A percentile compares a stretch with the other conserved stretches of the same genome.
Conservation (phyloP, 73 alveolate species). For the Effrenium voratum region DNA sequence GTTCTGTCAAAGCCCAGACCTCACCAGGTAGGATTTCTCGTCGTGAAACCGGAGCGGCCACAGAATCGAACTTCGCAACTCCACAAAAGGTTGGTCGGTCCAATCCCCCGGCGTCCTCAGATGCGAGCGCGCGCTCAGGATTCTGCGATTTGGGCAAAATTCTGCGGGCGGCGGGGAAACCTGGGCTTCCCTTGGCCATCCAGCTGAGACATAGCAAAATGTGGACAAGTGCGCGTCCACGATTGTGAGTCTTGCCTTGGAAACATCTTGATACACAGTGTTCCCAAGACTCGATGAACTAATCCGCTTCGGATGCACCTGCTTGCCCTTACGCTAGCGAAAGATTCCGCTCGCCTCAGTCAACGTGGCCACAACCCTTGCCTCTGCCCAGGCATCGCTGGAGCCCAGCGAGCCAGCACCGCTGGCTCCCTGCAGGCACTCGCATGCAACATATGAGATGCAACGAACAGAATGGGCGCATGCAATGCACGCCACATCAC, state of each 20-base stretch:
- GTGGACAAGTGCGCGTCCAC: no score
- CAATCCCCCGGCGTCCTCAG: neutral
- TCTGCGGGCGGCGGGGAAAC: neutral
- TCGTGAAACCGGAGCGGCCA: neutral
- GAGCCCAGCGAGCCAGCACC: constrained; percentile 86
- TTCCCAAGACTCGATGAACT: no score
- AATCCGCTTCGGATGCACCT: no score
- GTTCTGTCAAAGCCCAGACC: neutral
- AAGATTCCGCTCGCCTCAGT: no score
- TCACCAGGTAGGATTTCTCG: neutral
- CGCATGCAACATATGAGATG: neutral
- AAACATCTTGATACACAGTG: no score
- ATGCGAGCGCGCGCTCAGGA: constrained; percentile 81
- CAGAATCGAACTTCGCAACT: neutral
- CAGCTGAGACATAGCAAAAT: neutral
- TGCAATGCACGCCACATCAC: no score
- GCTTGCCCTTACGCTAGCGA: no score
- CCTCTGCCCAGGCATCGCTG: constrained; percentile 88
- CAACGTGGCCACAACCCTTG: no score
- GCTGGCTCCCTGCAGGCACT: constrained; percentile 57
- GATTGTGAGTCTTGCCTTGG: no score
- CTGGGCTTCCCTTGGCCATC: neutral
- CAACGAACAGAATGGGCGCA: no score
- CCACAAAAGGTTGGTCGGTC: neutral
- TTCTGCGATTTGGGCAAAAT: constrained; percentile 58